Conservation (phyloP, 306 rosid genomes). For the Fragaria ananassa region DNA sequence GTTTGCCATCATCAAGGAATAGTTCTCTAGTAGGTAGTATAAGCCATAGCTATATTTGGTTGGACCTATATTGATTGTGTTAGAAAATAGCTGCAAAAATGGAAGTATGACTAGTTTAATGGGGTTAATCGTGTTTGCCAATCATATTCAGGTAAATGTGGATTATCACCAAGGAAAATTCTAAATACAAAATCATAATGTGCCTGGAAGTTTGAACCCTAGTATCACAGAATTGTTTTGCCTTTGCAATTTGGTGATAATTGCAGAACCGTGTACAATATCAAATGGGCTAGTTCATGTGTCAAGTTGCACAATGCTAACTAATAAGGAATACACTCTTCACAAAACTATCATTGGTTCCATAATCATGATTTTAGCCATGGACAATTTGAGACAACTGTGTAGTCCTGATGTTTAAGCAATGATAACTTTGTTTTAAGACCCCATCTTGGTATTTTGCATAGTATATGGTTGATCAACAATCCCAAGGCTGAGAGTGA, state of each 20-base stretch:
- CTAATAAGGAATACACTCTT: not conserved
- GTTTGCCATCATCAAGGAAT: not conserved
- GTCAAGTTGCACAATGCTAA: not conserved
- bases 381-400: not conserved
- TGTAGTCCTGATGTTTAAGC: not conserved
- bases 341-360: conserved; percentile 1
- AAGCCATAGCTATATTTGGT: not conserved
- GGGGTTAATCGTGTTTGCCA: not conserved
- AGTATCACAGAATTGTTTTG: not conserved
- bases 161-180: not conserved
- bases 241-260: not conserved
- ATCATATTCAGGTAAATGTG: not conserved
- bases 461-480: not conserved
- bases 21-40: not conserved
- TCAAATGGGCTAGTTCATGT: not conserved
- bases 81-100: not conserved
- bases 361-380: not conserved
- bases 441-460: not conserved
- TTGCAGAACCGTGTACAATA: not conserved
- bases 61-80: not conserved
- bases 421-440: not conserved
- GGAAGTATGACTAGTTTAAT: not conserved
- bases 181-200: not conserved
- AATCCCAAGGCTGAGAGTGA: not conserved
- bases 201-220: not conserved